These are phyloP conservation scores for Cyberlindnera mycetangii DNA, from an alignment of 805 yeast genomes.

Conservation along the genomic window DNA sequence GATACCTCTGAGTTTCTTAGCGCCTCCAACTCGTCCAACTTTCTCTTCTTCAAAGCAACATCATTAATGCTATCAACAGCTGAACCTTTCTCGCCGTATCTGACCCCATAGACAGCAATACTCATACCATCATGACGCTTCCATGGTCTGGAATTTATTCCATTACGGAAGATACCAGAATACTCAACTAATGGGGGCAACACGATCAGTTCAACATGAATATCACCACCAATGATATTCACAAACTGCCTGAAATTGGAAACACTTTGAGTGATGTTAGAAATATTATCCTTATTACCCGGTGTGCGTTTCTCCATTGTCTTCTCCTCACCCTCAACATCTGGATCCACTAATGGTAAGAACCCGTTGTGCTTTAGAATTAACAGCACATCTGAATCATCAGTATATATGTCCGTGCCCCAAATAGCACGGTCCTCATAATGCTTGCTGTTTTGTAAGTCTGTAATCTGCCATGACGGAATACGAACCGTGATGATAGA, in stretches of 20 bases:
- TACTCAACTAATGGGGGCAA: conserved; percentile 70
- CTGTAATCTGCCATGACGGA: conserved; percentile 26
- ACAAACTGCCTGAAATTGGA: conserved; percentile 26
- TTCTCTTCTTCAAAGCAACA: conserved; percentile 22
- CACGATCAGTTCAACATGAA: conserved; percentile 38
- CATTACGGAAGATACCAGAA: conserved; percentile 62
- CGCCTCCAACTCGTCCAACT: conserved; percentile 20
- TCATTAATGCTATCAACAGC: conserved; percentile 23
- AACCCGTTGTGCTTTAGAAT: conserved; percentile 76
- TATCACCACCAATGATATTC: conserved; percentile 32
- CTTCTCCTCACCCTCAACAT: conserved; percentile 20
- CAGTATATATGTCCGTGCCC: conserved; percentile 94
- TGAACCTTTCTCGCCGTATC: conserved; percentile 30
- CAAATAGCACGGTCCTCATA: conserved; percentile 47
- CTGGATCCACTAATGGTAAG: conserved; percentile 36
- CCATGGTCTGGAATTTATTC: conserved; percentile 79
- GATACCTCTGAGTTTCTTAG: conserved; percentile 9
- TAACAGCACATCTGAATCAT: conserved; percentile 82
- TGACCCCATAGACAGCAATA: conserved; percentile 48
- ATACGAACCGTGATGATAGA: conserved; percentile 31
- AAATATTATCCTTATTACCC: conserved; percentile 35
- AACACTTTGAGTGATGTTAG: conserved; percentile 31
- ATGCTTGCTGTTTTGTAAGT: conserved; percentile 24
- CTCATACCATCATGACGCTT: conserved; percentile 77
- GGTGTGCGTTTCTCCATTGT: conserved; percentile 34